Base-by-base conservation (phyloP, 2,329 filamentous ascomycete genomes). In the Fusarium oxysporum region DNA sequence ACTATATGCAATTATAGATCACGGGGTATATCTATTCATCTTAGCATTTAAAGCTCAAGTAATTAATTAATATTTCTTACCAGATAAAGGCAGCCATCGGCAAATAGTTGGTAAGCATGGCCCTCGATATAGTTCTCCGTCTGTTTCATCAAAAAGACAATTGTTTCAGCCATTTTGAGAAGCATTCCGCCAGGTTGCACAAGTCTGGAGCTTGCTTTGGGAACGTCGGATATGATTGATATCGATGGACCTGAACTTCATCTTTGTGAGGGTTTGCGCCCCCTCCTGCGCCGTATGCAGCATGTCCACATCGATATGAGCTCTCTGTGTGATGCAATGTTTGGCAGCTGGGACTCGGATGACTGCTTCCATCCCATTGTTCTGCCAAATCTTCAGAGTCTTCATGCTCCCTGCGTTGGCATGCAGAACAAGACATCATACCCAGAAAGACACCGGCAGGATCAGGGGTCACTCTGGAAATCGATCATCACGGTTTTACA, bases 181-280 rank as follows among this genome's bases (percentile, higher is more conserved):
- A 45, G 5, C 7, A 43, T 68, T 25, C 58, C 64, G 21, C 12
- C 12, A 33, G 54, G 19, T 8, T 70, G 66, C 12, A 37, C n/a
- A 1, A 41, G 61, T 2, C 7, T 68, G 3, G 66, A 69, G 17
- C 63, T 69, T 21, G 41, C 4, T 10, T 40, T 43, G 6, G n/a
- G 40, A 25, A 28, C 50, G 2, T 37, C 33, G 6, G n/a, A 25
- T 9, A 17, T 14, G 19, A 8, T 14, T 2, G 35, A 37, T 28
- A 11, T 16, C 2, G 4, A 17, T 14, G 3, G 47, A 0, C 23
- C 3, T 5, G 14, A 14, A 0, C 23, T 8, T 10, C 38, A 30
- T 12, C 25, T 53, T 1, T 69, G 64, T 17, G 37, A 69, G 2
- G 44, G 58, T 5, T 4, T 63, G 11, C 47, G 56, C 1, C 47